phyloP scores from a whole-genome alignment of 805 yeast genomes.

The Naumovozyma baii region DNA sequence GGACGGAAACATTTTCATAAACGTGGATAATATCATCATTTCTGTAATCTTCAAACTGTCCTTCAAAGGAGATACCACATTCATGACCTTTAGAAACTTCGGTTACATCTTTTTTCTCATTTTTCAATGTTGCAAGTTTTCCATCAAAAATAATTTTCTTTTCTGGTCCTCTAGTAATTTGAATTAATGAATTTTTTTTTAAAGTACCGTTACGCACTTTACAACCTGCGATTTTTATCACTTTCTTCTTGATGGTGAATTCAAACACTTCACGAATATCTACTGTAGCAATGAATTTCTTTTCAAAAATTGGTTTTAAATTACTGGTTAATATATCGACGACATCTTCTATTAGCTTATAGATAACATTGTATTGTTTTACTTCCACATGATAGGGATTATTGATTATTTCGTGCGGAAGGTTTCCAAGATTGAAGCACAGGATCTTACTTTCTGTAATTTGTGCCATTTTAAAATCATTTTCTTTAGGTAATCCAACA shows the following conservation, averaged over 20 bases:
- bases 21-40: slow-evolving; percentile 71
- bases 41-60: slow-evolving; percentile 52
- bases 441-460: slow-evolving; percentile 64
- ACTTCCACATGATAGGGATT: slow-evolving; percentile 52
- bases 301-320: slow-evolving; percentile 58
- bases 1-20: slow-evolving; percentile 53
- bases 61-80: slow-evolving; percentile 72
- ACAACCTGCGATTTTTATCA: slow-evolving; percentile 75
- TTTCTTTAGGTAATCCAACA: slow-evolving; percentile 68
- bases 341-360: slow-evolving; percentile 79
- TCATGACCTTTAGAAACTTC: slow-evolving; percentile 81
- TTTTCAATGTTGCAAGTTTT: slow-evolving; percentile 60
- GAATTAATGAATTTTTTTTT: slow-evolving; percentile 47
- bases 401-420: slow-evolving; percentile 51
- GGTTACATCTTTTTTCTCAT: slow-evolving; percentile 65
- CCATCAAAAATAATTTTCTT: slow-evolving; percentile 44
- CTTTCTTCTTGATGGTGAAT: slow-evolving; percentile 53
- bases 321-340: slow-evolving; percentile 49
- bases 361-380: slow-evolving; percentile 67
- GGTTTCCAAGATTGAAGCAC: slow-evolving; percentile 59
- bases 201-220: slow-evolving; percentile 63
- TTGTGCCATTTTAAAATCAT: slow-evolving; percentile 58
- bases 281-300: slow-evolving; percentile 56
- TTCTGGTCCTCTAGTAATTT: slow-evolving; percentile 43
- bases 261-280: slow-evolving; percentile 63